Conservation (phyloP, 2,329 filamentous ascomycete species). For the Ophiostoma pallidulum region DNA sequence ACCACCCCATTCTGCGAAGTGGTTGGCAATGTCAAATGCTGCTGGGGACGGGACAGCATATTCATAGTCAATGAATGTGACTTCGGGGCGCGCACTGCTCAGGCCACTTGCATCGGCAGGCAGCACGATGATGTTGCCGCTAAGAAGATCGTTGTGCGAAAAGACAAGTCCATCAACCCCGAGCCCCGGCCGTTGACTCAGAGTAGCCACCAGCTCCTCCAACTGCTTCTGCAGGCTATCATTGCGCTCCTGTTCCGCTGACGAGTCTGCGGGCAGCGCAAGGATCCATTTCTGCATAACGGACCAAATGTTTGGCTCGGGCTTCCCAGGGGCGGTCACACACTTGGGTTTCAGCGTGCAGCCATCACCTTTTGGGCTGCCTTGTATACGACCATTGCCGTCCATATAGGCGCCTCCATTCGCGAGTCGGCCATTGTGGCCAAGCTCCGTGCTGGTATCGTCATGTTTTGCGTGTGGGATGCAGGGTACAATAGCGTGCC, state of each 20-base stretch:
- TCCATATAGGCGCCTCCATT: constrained; percentile 16
- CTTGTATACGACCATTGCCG: constrained; percentile 22
- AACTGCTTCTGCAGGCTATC: constrained; percentile 65
- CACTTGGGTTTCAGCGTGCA: constrained; percentile 31
- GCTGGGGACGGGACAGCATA: constrained; percentile 91
- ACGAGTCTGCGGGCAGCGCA: constrained; percentile 66
- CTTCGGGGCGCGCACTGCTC: constrained; percentile 22
- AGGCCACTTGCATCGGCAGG: not conserved
- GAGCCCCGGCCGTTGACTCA: constrained; percentile 69
- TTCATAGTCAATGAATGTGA: constrained; percentile 96
- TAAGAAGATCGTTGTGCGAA: constrained; percentile 91
- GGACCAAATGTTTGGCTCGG: constrained; percentile 83
- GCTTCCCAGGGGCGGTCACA: constrained; percentile 53
- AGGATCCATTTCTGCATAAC: constrained; percentile 94
- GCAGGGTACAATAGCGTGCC: constrained; percentile 70
- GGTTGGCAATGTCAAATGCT: constrained; percentile 93
- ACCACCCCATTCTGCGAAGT: constrained; percentile 97
- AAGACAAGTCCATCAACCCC: constrained; percentile 76
- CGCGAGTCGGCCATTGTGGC: constrained; percentile 21
- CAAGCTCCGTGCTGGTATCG: not conserved
- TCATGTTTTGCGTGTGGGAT: constrained; percentile 25
- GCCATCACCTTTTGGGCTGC: not conserved
- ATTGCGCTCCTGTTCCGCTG: constrained; percentile 58
- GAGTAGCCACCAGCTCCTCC: constrained; percentile 54
- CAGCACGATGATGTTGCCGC: constrained; percentile 87